Evolutionary conservation across 306 rosid genomes (phyloP).

Genomic region (Hippophae rhamnoides): DNA sequence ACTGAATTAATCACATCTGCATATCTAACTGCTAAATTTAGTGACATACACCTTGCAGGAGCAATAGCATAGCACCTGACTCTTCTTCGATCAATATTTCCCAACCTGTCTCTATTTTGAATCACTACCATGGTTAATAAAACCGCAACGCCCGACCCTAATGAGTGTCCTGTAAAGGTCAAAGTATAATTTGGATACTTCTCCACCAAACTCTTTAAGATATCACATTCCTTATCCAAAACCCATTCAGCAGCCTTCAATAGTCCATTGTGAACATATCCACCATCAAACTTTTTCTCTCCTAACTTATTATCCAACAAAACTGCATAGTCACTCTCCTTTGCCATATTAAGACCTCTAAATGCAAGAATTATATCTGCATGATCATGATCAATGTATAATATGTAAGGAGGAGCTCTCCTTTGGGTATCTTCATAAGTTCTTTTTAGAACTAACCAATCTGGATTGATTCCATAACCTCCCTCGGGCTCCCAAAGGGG

Average conservation of each 20-base stretch:
- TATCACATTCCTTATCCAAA: slow-evolving; percentile 54
- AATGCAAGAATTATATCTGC: slow-evolving; percentile 74
- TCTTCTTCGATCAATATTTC: slow-evolving; percentile 63
- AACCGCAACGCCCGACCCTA: slow-evolving; percentile 85
- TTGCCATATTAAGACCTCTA: slow-evolving; percentile 80
- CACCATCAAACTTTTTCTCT: slow-evolving; percentile 73
- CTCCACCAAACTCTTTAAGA: slow-evolving; percentile 49
- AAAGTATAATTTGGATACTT: slow-evolving; percentile 61
- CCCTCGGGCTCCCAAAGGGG: slow-evolving; percentile 77
- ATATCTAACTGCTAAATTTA: slow-evolving; percentile 85
- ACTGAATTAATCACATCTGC: slow-evolving; percentile 85
- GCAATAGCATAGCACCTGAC: slow-evolving; percentile 84
- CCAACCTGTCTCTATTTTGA: slow-evolving; percentile 50
- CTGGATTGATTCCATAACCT: slow-evolving; percentile 83
- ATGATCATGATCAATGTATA: slow-evolving; percentile 72
- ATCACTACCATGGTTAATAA: slow-evolving; percentile 64
- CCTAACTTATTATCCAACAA: slow-evolving; percentile 75
- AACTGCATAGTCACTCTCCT: slow-evolving; percentile 79
- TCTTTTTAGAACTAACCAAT: slow-evolving; percentile 39
- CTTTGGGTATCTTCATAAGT: slow-evolving; percentile 57
- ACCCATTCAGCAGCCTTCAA: slow-evolving; percentile 71
- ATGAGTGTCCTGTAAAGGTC: slow-evolving; percentile 81
- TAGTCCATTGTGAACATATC: slow-evolving; percentile 93
- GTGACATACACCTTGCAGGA: slow-evolving; percentile 87
- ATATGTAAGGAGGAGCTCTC: slow-evolving; percentile 61